Evolutionary conservation across 1,139 yeast species (phyloP), one percentile per base, ranked within the genome.

Genomic region (Hansenula sp.): DNA sequence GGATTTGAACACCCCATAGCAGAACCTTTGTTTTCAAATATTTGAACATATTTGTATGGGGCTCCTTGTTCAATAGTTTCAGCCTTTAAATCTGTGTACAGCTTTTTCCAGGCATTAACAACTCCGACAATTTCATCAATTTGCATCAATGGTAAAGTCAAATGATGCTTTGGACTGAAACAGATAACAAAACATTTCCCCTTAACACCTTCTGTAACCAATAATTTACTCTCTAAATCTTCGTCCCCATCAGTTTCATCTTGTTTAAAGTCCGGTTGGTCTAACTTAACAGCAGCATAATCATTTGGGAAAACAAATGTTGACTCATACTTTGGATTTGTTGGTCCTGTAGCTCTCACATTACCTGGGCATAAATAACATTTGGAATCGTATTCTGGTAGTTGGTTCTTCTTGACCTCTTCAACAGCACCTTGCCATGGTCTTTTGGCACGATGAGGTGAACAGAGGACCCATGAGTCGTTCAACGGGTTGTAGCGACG

Each of bases 1-100:
- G 90, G 86, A 58, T 84, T 84, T 2, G 90, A 82, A 58, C 91
- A 84, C 33, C 93, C 91, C 93, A 84, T 84, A 8, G 87, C 86
- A 41, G 79, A 71, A 27, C 93, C 93, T 65, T 84, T 84, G 62
- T 84, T 84, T 59, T 84, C 93, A 59, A 84, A 84, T 38, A 84
- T 81, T 65, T 84, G 91, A 49, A 84, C 67, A 63, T 84, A 84
- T 50, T 71, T 72, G 59, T 62, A 76, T 25, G 84, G 78, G 27
- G 75, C 75, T 5, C 62, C 61, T 29, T 70, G 70, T 5, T 58
- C 60, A 10, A 52, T 44, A 1, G 79, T 71, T 44, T 72, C 74
- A 15, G 50, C 48, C 32, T 68, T 58, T 39, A 74, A 58, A 34
- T 68, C 70, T 29, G 57, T 41, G 61, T 80, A 83, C 38, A 84